These are phyloP conservation scores for Closterium sp. DNA, from an alignment of 139 green algal genomes.

Conservation along the genomic window DNA sequence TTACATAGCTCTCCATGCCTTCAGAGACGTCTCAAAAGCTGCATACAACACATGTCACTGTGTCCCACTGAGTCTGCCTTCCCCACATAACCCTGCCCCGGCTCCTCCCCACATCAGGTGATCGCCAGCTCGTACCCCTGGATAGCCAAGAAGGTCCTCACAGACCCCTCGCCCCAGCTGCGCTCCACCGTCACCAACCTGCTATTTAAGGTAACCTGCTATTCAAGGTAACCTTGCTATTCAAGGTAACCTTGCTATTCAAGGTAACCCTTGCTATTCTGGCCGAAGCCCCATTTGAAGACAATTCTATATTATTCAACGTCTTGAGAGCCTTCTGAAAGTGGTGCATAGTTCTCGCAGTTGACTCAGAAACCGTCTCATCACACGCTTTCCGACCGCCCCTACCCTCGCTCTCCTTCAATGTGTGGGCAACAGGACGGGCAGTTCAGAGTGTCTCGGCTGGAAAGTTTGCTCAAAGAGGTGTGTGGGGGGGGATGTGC, in stretches of 20 bases:
- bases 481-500: neutral
- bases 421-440: conserved; percentile 21
- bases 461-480: neutral
- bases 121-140: conserved; percentile 37
- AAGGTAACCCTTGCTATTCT: too few species aligned
- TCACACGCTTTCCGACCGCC: too few species aligned
- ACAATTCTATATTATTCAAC: neutral
- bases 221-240: neutral
- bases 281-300: too few species aligned
- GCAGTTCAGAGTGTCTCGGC: neutral
- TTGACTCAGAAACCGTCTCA: too few species aligned
- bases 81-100: neutral
- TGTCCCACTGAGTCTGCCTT: neutral
- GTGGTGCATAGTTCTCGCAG: neutral
- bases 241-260: too few species aligned
- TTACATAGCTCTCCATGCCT: too few species aligned
- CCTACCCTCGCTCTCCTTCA: neutral
- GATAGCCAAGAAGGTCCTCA: conserved; percentile 43
- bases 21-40: too few species aligned
- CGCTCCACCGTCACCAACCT: conserved; percentile 36
- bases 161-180: conserved; percentile 34
- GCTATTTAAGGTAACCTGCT: conserved; percentile 4
- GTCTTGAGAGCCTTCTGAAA: conserved; percentile 22
- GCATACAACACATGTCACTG: too few species aligned
- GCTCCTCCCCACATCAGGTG: neutral